These are phyloP conservation scores for Solanum tarijense DNA, from an alignment of 257 asterid genomes.

Conservation along the genomic window DNA sequence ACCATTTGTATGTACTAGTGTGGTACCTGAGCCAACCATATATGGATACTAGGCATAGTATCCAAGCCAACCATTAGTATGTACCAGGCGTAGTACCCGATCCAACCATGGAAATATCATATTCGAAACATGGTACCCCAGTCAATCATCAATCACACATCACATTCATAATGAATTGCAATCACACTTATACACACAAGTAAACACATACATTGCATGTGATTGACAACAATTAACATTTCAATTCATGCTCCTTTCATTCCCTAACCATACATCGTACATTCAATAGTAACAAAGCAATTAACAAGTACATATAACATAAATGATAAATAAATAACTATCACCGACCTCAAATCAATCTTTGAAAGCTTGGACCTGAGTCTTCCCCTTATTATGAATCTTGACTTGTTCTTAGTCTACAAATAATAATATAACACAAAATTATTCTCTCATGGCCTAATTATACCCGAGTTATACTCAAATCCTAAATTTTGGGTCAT, in stretches of 20 bases:
- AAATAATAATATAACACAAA: not conserved
- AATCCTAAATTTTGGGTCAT: too few species aligned
- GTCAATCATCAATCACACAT: not conserved
- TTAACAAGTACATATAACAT: not conserved
- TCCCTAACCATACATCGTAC: not conserved
- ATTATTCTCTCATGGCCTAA: too few species aligned
- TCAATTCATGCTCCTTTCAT: not conserved
- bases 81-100: not conserved
- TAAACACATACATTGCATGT: not conserved
- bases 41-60: not conserved
- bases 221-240: not conserved
- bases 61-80: not conserved
- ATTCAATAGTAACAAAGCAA: too few species aligned
- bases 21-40: not conserved
- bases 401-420: not conserved
- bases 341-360: not conserved
- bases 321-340: too few species aligned
- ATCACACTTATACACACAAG: not conserved
- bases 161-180: not conserved
- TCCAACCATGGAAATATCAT: not conserved
- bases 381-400: not conserved
- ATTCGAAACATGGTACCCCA: too few species aligned
- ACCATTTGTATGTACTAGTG: not conserved
- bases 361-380: not conserved
- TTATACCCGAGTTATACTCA: not conserved